A percentile compares a stretch with the other conserved stretches of the same genome.
Conservation (phyloP, 23 red algal species). For the Gracilariopsis chorda region DNA sequence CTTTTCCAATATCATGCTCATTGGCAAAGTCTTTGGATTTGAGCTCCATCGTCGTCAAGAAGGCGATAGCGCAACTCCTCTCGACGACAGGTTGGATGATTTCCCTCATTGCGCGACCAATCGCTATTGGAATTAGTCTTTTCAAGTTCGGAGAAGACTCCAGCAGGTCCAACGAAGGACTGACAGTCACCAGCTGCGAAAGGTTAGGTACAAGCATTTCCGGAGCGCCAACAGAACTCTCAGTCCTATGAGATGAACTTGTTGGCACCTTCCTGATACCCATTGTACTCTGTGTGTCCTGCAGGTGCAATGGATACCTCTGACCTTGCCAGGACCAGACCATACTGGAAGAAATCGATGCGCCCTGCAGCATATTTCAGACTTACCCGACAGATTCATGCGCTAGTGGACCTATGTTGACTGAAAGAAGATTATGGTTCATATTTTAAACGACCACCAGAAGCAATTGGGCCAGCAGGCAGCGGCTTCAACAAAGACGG, state of each 20-base stretch:
- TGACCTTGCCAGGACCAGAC: constrained; percentile 8
- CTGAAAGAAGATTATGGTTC: not conserved
- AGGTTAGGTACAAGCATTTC: constrained; percentile 83
- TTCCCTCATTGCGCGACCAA: constrained; percentile 90
- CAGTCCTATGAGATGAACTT: constrained; percentile 1
- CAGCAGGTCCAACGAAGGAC: constrained; percentile 62
- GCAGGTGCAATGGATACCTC: not conserved
- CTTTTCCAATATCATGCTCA: constrained; percentile 32
- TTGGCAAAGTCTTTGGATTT: constrained; percentile 81
- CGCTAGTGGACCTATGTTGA: not conserved
- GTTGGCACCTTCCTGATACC: not conserved
- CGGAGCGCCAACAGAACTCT: constrained; percentile 40
- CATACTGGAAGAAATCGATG: not conserved
- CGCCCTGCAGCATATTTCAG: not conserved
- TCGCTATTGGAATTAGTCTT: constrained; percentile 62
- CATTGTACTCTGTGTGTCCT: not conserved
- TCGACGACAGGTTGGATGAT: constrained; percentile 93
- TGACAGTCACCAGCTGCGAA: constrained; percentile 59
- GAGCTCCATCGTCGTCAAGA: constrained; percentile 85
- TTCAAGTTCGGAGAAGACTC: constrained; percentile 69
- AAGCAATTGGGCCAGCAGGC: not conserved
- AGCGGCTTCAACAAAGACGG: not conserved
- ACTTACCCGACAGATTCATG: constrained; percentile 12
- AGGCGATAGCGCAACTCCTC: constrained; percentile 72
- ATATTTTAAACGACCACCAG: not conserved